phyloP scores from a whole-genome alignment of 73 alveolate species.

The Paramecium sexaurelia region DNA sequence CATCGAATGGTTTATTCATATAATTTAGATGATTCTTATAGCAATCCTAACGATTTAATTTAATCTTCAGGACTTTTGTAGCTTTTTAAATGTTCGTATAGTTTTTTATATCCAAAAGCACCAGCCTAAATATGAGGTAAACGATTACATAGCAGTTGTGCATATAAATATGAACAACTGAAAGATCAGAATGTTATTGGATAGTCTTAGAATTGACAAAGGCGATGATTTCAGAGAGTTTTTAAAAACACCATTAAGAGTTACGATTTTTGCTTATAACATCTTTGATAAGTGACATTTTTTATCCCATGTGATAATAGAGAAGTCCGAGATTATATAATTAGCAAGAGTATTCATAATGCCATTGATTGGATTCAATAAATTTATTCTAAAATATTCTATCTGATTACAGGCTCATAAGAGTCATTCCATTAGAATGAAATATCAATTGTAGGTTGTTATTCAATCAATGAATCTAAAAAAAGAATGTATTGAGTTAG shows the following conservation, averaged over 20 bases:
- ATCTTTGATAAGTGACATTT: not conserved
- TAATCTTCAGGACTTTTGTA: not conserved
- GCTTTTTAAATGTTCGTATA: not conserved
- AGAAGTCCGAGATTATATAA: not conserved
- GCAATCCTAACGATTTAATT: not conserved
- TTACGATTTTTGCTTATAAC: not conserved
- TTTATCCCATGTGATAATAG: not conserved
- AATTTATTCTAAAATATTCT: conserved; percentile 6
- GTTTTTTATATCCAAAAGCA: conserved; percentile 9
- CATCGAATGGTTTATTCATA: not conserved
- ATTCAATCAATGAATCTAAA: not conserved
- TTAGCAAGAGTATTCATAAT: conserved; percentile 11
- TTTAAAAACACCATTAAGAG: not conserved
- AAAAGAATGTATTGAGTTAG: not conserved
- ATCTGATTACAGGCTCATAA: conserved; percentile 15
- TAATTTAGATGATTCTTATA: not conserved
- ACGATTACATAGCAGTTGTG: not conserved
- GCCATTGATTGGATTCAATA: conserved; percentile 15
- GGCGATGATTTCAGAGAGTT: not conserved
- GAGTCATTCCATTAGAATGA: conserved; percentile 43
- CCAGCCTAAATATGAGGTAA: not conserved
- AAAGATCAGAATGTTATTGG: not conserved
- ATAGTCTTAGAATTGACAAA: not conserved
- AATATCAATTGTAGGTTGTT: not conserved
- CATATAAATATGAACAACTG: not conserved